These are phyloP conservation scores for Apostasia shenzhenica DNA, from an alignment of 106 monocot species.

Conservation along the genomic window DNA sequence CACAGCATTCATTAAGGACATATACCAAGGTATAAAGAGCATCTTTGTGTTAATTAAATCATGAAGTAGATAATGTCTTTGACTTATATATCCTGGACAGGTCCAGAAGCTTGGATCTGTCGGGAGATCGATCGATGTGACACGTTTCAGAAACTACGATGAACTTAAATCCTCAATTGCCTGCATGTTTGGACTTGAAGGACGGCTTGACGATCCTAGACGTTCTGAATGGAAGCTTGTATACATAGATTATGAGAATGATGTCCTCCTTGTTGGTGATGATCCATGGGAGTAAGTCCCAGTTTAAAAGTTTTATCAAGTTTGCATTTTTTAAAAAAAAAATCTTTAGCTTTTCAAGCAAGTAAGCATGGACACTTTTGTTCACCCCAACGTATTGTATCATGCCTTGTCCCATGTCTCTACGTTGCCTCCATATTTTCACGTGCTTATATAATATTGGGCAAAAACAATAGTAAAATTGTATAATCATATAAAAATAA, in stretches of 20 bases:
- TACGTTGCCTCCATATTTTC: no score
- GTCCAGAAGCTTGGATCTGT: slow-evolving; percentile 94
- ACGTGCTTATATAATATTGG: no score
- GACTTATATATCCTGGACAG: slow-evolving; percentile 16
- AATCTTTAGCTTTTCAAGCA: no score
- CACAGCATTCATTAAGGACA: slow-evolving; percentile 56
- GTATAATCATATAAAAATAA: no score
- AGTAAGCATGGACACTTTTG: no score
- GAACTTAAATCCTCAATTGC: slow-evolving; percentile 75
- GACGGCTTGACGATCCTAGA: slow-evolving; percentile 57
- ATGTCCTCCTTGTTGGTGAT: slow-evolving; percentile 98
- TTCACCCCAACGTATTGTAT: no score
- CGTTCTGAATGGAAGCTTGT: slow-evolving; percentile 87
- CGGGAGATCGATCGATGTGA: slow-evolving; percentile 92
- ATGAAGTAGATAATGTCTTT: neutral
- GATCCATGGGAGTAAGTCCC: slow-evolving; percentile 97
- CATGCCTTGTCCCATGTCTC: no score
- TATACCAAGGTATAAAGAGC: slow-evolving; percentile 67
- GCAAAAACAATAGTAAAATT: no score
- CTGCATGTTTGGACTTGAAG: slow-evolving; percentile 94
- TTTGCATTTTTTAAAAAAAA: neutral
- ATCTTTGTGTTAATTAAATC: neutral
- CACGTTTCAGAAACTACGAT: slow-evolving; percentile 64
- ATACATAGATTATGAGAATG: slow-evolving; percentile 93
- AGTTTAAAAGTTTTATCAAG: neutral